Evolutionary conservation across 2,329 filamentous ascomycete genomes (phyloP).

Genomic region (Xylariaceae sp.): DNA sequence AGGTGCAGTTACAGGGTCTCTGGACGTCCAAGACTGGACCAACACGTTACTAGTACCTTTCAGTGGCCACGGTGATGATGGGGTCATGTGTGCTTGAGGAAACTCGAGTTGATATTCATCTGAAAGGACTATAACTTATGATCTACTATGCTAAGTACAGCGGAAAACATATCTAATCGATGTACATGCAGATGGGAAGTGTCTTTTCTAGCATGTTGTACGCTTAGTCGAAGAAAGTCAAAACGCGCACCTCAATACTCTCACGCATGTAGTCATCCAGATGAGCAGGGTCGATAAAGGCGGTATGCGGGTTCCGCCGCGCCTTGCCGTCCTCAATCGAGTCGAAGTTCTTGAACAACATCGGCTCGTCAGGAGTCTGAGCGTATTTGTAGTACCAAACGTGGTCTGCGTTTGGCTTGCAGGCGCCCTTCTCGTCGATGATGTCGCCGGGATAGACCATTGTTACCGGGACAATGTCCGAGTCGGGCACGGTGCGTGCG

Average conservation of each 20-base stretch:
- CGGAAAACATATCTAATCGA: neutral
- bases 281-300: neutral
- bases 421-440: neutral
- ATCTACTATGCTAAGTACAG: neutral
- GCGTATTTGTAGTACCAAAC: slow-evolving; percentile 1
- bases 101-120: no score
- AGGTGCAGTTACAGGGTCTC: no score
- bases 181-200: neutral
- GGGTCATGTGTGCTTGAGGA: no score
- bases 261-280: neutral
- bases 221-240: neutral
- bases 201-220: neutral
- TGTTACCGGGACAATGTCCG: neutral
- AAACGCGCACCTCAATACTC: neutral
- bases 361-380: neutral
- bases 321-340: neutral
- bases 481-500: slow-evolving; percentile 2
- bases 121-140: neutral
- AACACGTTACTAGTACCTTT: no score
- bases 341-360: slow-evolving; percentile 1
- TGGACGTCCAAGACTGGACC: no score
- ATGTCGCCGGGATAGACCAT: slow-evolving; percentile 1
- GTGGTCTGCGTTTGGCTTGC: neutral
- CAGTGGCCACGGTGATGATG: no score
- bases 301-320: neutral